phyloP scores from a whole-genome alignment of 768 basidiomycete genomes.

The Lactarius hengduanensis region DNA sequence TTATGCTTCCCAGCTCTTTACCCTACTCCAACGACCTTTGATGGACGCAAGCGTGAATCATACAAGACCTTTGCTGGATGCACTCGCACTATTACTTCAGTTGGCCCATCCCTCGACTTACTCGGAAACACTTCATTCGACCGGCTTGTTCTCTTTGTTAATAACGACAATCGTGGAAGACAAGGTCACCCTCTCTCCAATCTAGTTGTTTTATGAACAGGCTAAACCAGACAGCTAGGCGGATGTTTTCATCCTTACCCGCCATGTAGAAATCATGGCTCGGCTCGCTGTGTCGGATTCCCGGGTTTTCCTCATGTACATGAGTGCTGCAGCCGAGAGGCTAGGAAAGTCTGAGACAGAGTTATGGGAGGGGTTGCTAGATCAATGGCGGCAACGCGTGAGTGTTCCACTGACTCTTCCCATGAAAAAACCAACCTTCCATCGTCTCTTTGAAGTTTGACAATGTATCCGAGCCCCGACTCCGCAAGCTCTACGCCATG shows the following conservation, averaged over 20 bases:
- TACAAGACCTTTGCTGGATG: slow-evolving; percentile 58
- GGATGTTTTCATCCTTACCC: slow-evolving; percentile 51
- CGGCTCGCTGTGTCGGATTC: slow-evolving; percentile 68
- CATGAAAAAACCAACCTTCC: not conserved
- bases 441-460: slow-evolving; percentile 64
- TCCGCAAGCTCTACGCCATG: slow-evolving; percentile 82
- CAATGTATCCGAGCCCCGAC: slow-evolving; percentile 81
- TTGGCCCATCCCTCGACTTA: slow-evolving; percentile 60
- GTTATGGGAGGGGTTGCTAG: slow-evolving; percentile 64
- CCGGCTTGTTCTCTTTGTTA: slow-evolving; percentile 67
- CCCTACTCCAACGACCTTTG: slow-evolving; percentile 53
- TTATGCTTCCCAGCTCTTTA: slow-evolving; percentile 55
- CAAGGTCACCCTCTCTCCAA: slow-evolving; percentile 46
- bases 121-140: slow-evolving; percentile 70
- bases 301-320: slow-evolving; percentile 66
- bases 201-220: slow-evolving; percentile 15
- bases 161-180: slow-evolving; percentile 61
- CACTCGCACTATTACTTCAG: slow-evolving; percentile 61
- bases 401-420: slow-evolving; percentile 26
- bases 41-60: slow-evolving; percentile 53
- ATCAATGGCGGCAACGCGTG: slow-evolving; percentile 84
- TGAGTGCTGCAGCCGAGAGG: slow-evolving; percentile 56
- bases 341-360: slow-evolving; percentile 49
- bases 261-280: slow-evolving; percentile 71
- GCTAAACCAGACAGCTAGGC: slow-evolving; percentile 34